Evolutionary conservation across 495 filamentous ascomycete genomes (phyloP).

Genomic region (Hypoxylon lenormandii): DNA sequence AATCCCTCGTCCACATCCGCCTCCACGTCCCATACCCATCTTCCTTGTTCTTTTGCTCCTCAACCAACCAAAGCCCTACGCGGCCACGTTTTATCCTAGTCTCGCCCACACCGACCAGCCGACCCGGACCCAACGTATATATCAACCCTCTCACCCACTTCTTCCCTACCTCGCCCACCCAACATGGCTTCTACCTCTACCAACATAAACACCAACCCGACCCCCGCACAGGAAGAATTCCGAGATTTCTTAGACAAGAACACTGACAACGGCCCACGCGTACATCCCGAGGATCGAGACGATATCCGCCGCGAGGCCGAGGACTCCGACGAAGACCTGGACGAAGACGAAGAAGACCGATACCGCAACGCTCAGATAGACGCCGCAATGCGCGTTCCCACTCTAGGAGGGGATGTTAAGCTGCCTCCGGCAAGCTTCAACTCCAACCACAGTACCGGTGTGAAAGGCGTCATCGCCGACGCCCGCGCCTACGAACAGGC

Average conservation of each 20-base stretch:
- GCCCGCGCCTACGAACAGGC: conserved; percentile 90
- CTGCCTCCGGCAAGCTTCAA: conserved; percentile 74
- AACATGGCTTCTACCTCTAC: conserved; percentile 63
- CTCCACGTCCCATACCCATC: no score
- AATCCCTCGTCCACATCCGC: conserved; percentile 11
- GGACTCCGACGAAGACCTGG: conserved; percentile 55
- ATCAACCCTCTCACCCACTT: conserved; percentile 41
- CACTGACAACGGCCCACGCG: conserved; percentile 57
- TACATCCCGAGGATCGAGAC: conserved; percentile 67
- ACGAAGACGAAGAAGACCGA: conserved; percentile 67
- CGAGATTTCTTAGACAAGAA: conserved; percentile 74
- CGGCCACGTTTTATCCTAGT: conserved; percentile 40
- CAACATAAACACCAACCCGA: conserved; percentile 52
- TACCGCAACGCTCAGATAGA: conserved; percentile 70
- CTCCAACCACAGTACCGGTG: conserved; percentile 81
- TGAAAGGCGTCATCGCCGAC: conserved; percentile 98
- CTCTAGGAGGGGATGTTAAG: conserved; percentile 68
- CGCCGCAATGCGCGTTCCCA: conserved; percentile 68
- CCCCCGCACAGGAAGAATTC: conserved; percentile 86
- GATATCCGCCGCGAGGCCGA: conserved; percentile 63
- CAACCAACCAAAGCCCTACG: conserved; percentile 37
- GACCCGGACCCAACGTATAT: conserved; percentile 23
- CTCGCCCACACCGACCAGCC: conserved; percentile 21
- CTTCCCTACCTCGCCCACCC: conserved; percentile 45
- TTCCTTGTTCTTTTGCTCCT: conserved; percentile 28